These are phyloP conservation scores for Fusarium kyushuense DNA, from an alignment of 2,329 filamentous ascomycete genomes.

Conservation along the genomic window DNA sequence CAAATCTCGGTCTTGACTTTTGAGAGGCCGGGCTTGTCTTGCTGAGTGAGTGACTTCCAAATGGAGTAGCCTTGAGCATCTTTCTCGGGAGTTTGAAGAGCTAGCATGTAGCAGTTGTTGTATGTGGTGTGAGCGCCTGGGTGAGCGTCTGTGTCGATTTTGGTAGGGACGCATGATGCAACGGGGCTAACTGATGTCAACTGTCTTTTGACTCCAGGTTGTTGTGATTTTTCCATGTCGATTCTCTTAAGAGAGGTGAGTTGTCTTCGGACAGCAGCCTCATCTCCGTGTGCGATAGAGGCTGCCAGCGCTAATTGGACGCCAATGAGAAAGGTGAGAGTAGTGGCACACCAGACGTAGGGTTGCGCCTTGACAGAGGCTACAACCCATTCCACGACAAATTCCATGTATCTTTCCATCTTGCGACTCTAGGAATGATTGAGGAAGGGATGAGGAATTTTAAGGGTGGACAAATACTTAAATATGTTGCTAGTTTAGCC, in stretches of 20 bases:
- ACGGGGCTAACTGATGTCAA: not conserved
- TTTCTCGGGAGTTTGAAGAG: not conserved
- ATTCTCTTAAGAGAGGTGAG: not conserved
- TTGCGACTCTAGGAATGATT: no score
- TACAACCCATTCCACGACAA: not conserved
- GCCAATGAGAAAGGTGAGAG: constrained; percentile 19
- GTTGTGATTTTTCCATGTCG: fast-evolving
- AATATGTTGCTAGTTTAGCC: not conserved
- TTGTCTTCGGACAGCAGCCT: constrained; percentile 13
- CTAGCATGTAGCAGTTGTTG: not conserved
- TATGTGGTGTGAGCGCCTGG: fast-evolving
- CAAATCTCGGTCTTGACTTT: constrained; percentile 12
- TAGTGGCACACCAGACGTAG: constrained; percentile 13
- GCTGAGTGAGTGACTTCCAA: not conserved
- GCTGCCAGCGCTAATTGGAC: constrained; percentile 13
- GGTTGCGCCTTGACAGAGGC: not conserved
- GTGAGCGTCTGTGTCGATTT: not conserved
- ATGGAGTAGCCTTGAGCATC: not conserved
- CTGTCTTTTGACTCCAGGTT: fast-evolving
- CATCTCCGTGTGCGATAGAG: constrained; percentile 6
- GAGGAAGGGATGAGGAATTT: not conserved
- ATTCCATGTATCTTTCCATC: not conserved
- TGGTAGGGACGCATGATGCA: not conserved
- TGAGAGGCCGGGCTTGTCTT: not conserved
- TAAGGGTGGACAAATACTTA: not conserved